Percentiles rank a stretch among this genome's conserved stretches.
Evolutionary conservation across 2,329 filamentous ascomycete genomes (phyloP).

Genomic region (Phialophora macrospora): DNA sequence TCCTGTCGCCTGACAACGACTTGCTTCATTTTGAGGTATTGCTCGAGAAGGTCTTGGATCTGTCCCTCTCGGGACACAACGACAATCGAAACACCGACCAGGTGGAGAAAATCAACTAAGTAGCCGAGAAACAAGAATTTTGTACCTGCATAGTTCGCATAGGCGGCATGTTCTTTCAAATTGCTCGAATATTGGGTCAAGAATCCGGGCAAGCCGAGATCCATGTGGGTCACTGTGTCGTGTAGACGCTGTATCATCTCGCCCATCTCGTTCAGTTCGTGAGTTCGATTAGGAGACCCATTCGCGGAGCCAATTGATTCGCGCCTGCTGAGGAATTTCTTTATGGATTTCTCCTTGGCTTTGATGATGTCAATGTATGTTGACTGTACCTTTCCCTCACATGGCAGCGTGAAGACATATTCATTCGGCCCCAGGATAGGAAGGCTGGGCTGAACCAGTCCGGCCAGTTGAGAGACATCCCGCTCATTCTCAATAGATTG

Average conservation of each 20-base stretch:
- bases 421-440: conserved; percentile 37
- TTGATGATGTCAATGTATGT: conserved; percentile 39
- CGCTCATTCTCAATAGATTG: conserved; percentile 38
- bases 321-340: conserved; percentile 37
- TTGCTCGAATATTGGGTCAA: conserved; percentile 45
- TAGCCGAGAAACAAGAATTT: conserved; percentile 54
- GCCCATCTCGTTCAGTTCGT: conserved; percentile 42
- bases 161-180: conserved; percentile 48
- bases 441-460: conserved; percentile 31
- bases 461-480: conserved; percentile 33
- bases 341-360: conserved; percentile 35
- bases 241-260: conserved; percentile 47
- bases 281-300: conserved; percentile 33
- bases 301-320: conserved; percentile 34
- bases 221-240: conserved; percentile 52
- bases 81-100: conserved; percentile 47
- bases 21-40: conserved; percentile 51
- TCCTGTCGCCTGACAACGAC: conserved; percentile 39
- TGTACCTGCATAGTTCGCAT: conserved; percentile 54
- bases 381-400: conserved; percentile 39
- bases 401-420: conserved; percentile 37
- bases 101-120: conserved; percentile 46
- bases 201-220: conserved; percentile 50
- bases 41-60: conserved; percentile 48
- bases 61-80: conserved; percentile 47